Evolutionary conservation across 164 flowering plant species (phyloP).

Genomic region (Umbilicus rupestris): DNA sequence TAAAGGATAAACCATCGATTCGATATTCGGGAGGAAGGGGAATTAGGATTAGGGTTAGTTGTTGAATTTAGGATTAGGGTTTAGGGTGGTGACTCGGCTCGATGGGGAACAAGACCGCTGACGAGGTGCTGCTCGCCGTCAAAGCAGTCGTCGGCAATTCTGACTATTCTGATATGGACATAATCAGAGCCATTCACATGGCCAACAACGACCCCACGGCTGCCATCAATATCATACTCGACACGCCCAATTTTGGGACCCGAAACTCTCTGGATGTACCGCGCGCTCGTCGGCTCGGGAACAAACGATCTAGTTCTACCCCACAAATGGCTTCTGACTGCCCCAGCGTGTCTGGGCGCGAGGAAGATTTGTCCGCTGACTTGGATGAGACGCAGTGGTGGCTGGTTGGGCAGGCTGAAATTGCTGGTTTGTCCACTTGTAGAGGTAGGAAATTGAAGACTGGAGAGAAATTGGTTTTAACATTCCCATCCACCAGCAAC

Average conservation of each 20-base stretch:
- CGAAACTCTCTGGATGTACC: neutral
- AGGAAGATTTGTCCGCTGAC: slow-evolving; percentile 4
- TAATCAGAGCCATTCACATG: slow-evolving; percentile 86
- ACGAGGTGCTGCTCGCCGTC: slow-evolving; percentile 49
- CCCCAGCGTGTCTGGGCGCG: slow-evolving; percentile 9
- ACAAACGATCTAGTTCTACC: neutral
- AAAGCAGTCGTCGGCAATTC: slow-evolving; percentile 54
- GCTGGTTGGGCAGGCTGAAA: slow-evolving; percentile 57
- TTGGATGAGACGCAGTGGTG: slow-evolving; percentile 55
- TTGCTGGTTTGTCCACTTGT: slow-evolving; percentile 77
- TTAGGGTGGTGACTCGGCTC: no score
- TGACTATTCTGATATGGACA: slow-evolving; percentile 79
- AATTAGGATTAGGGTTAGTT: neutral
- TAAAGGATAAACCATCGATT: no score
- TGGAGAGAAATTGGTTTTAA: slow-evolving; percentile 58
- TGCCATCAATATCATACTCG: slow-evolving; percentile 87
- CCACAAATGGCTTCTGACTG: neutral
- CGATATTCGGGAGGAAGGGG: no score
- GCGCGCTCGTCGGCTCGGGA: neutral
- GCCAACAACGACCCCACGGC: slow-evolving; percentile 76
- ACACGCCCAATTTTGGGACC: slow-evolving; percentile 45
- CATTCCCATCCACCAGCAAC: slow-evolving; percentile 38
- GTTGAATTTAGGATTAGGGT: slow-evolving; percentile 22
- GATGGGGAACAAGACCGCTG: slow-evolving; percentile 58
- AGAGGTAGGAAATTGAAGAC: slow-evolving; percentile 66